Evolutionary conservation across 2,329 filamentous ascomycete genomes (phyloP), one percentile per base, ranked within the genome.

Genomic region (Clarireedia monteithiana): DNA sequence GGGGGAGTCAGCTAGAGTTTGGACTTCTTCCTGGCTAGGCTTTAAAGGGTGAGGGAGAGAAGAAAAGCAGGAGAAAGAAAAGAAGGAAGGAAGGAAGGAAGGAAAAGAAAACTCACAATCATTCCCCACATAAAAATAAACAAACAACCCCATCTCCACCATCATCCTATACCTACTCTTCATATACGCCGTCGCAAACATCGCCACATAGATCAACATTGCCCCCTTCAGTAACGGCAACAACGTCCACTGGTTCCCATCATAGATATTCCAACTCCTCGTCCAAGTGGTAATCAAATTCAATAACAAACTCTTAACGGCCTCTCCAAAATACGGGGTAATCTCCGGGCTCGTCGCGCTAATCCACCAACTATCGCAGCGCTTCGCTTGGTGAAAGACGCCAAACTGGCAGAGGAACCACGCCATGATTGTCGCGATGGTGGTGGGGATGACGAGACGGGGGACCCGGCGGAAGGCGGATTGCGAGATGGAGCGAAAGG

Each of bases 321-420:
- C 76, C 34, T 68, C 64, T 24, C 69, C 68, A 60, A 75, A 69
- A 56, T 69, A 73, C 6, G 66, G 58, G 34, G 72, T 73, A 40
- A 67, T 70, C 60, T 69, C 66, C 6, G 79, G 77, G 10, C 74
- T 75, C 15, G 78, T 78, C 52, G 71, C 71, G 58, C 74, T 74
- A 46, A 83, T 73, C 80, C 81, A 85, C 68, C 76, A 83, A 58
- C 81, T 79, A 66, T 84, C 79, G 47, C 78, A 77, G 59, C 77
- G 74, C 60, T 77, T 77, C 4, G 76, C 79, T 50, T 82, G 74
- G 48, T 77, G 68, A 62, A 80, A 84, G 50, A 77, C 74, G n/a
- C 80, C 81, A 6, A 82, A 71, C 62, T 83, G 77, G 53, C 77
- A 75, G 44, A 76, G 62, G 53, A 77, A 70, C 78, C 82, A 85